Base-by-base conservation (phyloP, 176 grass and related monocot genomes). In the Miscanthus lutarioriparius region DNA sequence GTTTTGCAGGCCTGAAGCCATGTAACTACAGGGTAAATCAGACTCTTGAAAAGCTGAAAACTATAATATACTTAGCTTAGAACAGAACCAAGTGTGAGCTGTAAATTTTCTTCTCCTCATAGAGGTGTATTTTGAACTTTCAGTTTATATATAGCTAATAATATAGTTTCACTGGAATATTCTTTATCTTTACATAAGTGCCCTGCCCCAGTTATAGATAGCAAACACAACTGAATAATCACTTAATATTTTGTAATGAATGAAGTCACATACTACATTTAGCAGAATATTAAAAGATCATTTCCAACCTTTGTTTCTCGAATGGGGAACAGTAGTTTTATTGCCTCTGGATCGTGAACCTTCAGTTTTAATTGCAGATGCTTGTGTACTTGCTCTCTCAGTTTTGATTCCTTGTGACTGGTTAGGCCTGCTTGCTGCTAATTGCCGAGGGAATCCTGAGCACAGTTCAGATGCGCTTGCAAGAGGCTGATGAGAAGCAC, bases 291-390 rank as follows among this genome's bases (percentile, higher is more conserved):
- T 45, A 76, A 76, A 30, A 51, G 17, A 64, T 30, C 47, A 19
- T 14, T 47, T 67, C 75, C 25, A 76, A 87, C 89, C 85, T 91
- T 82, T 87, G 25, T 28, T 76, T 80, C 83, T 76, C 8, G 62
- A 87, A 84, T 86, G 53, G 14, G 19, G 8, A 84, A 75, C 23
- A 11, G 48, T 62, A 15, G 14, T 19, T 64, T 77, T 87, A 40
- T 80, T 80, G 49, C 39, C 41, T 87, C 62, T 84, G 70, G 70
- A 80, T 80, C 70, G 59, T 63, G 75, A 82, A 66, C 59, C 38
- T 70, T 84, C 89, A 75, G 70, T 84, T 83, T 72, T 84, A 41
- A 70, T 26, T 7, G 6, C 16, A 75, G 79, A 77, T 82, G 66
- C 68, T 23, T 74, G 37, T 51, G 39, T 20, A 3, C 83, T 69